Percentiles rank a stretch among this genome's conserved stretches.
Evolutionary conservation across 2,329 filamentous ascomycete genomes (phyloP).

Genomic region (Westerdykella sp.): DNA sequence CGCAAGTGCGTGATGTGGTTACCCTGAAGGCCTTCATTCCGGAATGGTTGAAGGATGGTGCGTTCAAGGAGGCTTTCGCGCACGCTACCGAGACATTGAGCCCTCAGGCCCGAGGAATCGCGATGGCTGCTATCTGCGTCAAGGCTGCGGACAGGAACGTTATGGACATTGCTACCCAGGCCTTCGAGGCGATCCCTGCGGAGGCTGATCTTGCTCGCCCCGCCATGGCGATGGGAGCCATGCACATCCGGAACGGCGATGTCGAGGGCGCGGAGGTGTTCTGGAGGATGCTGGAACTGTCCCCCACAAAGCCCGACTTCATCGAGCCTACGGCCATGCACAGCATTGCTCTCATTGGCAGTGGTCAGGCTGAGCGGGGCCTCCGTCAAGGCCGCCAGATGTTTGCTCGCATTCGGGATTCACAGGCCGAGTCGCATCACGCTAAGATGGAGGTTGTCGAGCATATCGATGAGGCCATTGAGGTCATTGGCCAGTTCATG

Average conservation of each 20-base stretch:
- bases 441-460: slow-evolving; percentile 56
- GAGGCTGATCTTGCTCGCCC: slow-evolving; percentile 45
- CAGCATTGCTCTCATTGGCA: slow-evolving; percentile 77
- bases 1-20: slow-evolving; percentile 64
- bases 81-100: slow-evolving; percentile 62
- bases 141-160: slow-evolving; percentile 75
- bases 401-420: slow-evolving; percentile 74
- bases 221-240: slow-evolving; percentile 75
- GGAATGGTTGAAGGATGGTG: slow-evolving; percentile 63
- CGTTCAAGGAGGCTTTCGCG: slow-evolving; percentile 65
- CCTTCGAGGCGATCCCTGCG: slow-evolving; percentile 46
- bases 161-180: slow-evolving; percentile 57
- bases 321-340: slow-evolving; percentile 91
- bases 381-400: slow-evolving; percentile 73
- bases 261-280: slow-evolving; percentile 70
- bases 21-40: slow-evolving; percentile 71
- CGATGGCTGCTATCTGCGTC: slow-evolving; percentile 68
- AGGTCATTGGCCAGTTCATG: slow-evolving; percentile 58
- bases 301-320: slow-evolving; percentile 58
- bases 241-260: slow-evolving; percentile 77
- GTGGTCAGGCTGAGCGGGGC: slow-evolving; percentile 76
- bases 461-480: slow-evolving; percentile 80
- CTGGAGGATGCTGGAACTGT: slow-evolving; percentile 67
- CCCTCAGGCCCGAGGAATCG: slow-evolving; percentile 52
- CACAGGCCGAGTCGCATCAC: slow-evolving; percentile 44